A percentile compares a stretch with the other conserved stretches of the same genome.
Evolutionary conservation across 2,329 filamentous ascomycete species (phyloP).

Genomic region (Microcyclosporella mali): DNA sequence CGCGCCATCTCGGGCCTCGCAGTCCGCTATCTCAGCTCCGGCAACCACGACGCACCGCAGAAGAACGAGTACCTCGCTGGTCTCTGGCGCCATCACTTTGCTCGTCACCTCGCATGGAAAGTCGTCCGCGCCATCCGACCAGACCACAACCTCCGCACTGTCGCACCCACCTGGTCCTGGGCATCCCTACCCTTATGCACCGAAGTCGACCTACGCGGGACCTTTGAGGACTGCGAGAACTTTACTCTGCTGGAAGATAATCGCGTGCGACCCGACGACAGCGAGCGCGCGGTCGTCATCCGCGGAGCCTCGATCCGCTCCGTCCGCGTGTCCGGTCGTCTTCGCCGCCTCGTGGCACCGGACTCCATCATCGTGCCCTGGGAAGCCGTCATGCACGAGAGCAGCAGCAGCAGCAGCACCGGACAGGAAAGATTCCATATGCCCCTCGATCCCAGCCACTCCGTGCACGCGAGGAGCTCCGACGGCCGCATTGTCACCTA

Average conservation of each 20-base stretch:
- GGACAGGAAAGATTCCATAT: background rate
- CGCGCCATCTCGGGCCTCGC: slow-evolving; percentile 2
- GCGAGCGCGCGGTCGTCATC: background rate
- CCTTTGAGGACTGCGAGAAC: background rate
- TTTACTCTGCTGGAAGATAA: background rate
- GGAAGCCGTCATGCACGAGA: background rate
- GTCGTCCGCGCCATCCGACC: background rate
- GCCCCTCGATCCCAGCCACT: background rate
- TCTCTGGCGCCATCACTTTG: slow-evolving; percentile 2
- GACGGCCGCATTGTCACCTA: background rate
- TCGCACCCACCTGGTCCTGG: slow-evolving; percentile 6
- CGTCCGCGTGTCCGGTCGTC: background rate
- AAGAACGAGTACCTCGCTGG: slow-evolving; percentile 8
- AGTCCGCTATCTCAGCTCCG: slow-evolving; percentile 1
- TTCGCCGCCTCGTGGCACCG: background rate
- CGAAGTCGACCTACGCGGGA: background rate
- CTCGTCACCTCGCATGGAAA: slow-evolving; percentile 2
- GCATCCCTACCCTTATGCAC: slow-evolving; percentile 5
- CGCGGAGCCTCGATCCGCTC: background rate
- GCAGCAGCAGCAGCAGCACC: background rate
- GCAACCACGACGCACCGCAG: background rate
- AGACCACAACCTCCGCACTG: background rate
- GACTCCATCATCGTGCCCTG: background rate
- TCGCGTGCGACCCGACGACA: background rate
- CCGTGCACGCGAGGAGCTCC: background rate